Percentiles rank a stretch among this genome's conserved stretches.
Conservation (phyloP, 1,139 yeast species). For the Nakaseomyces uthaithaninus region DNA sequence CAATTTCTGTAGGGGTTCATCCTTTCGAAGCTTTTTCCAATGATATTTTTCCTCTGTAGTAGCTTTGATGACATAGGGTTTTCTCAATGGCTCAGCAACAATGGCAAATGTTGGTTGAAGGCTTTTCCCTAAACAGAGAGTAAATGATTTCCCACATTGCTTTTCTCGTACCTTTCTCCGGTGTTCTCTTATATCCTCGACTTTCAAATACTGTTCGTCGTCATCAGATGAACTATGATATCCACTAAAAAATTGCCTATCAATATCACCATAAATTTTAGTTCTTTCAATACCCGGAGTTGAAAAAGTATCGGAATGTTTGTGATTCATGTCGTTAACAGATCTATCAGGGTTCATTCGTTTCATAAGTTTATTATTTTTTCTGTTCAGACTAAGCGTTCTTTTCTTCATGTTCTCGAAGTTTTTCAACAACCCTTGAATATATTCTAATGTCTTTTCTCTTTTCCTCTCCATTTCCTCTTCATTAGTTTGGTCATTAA, state of each 20-base stretch:
- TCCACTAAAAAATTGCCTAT: constrained; percentile 18
- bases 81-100: constrained; percentile 27
- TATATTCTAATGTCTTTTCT: constrained; percentile 44
- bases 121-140: constrained; percentile 15
- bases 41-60: constrained; percentile 18
- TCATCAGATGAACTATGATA: constrained; percentile 30
- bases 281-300: constrained; percentile 8
- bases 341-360: constrained; percentile 9
- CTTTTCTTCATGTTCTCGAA: constrained; percentile 38
- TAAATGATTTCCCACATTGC: constrained; percentile 22
- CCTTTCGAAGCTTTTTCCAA: constrained; percentile 13
- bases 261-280: constrained; percentile 13
- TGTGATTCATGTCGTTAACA: constrained; percentile 13
- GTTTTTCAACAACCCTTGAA: constrained; percentile 41
- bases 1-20: constrained; percentile 1
- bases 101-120: constrained; percentile 20
- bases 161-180: constrained; percentile 15
- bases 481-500: constrained; percentile 40
- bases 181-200: constrained; percentile 16
- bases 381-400: constrained; percentile 15
- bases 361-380: constrained; percentile 8
- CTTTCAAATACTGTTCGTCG: constrained; percentile 22
- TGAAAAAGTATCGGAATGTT: constrained; percentile 7
- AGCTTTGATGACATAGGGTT: constrained; percentile 23
- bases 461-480: constrained; percentile 46